Conservation (phyloP, 345 rosid genomes). For the Eucalyptus camaldulensis region DNA sequence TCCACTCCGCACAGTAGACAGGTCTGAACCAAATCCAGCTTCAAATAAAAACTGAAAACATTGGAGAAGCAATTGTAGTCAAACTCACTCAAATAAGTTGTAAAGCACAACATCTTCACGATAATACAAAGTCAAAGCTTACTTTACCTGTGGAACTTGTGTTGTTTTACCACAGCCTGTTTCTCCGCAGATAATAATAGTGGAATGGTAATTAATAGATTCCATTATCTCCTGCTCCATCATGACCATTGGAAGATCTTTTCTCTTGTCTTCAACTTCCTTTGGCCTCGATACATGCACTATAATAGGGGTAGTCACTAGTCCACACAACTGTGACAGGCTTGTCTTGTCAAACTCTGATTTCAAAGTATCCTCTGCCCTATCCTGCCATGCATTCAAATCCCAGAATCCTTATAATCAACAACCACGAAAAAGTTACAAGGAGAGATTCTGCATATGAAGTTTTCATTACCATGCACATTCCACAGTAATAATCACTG, state of each 20-base stretch:
- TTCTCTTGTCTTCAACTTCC: conserved; percentile 60
- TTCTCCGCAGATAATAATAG: conserved; percentile 74
- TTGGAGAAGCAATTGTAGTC: background rate
- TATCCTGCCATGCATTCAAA: conserved; percentile 11
- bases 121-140: background rate
- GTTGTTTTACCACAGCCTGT: conserved; percentile 98
- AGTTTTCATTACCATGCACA: background rate
- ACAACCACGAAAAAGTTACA: background rate
- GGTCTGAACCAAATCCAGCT: conserved; percentile 77
- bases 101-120: background rate
- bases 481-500: background rate
- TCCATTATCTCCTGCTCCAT: conserved; percentile 99
- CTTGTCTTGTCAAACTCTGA: background rate
- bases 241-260: conserved; percentile 87
- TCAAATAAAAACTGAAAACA: conserved; percentile 76
- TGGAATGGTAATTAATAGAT: conserved; percentile 55
- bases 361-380: conserved; percentile 4
- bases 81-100: background rate
- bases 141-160: conserved; percentile 86
- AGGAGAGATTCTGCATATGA: background rate
- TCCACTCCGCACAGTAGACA: conserved; percentile 38
- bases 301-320: conserved; percentile 28
- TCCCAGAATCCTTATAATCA: conserved; percentile 1
- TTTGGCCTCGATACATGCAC: conserved; percentile 68
- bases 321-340: conserved; percentile 10